phyloP scores from a whole-genome alignment of 208 protist genomes.

The Balamuthia mandrillaris region DNA sequence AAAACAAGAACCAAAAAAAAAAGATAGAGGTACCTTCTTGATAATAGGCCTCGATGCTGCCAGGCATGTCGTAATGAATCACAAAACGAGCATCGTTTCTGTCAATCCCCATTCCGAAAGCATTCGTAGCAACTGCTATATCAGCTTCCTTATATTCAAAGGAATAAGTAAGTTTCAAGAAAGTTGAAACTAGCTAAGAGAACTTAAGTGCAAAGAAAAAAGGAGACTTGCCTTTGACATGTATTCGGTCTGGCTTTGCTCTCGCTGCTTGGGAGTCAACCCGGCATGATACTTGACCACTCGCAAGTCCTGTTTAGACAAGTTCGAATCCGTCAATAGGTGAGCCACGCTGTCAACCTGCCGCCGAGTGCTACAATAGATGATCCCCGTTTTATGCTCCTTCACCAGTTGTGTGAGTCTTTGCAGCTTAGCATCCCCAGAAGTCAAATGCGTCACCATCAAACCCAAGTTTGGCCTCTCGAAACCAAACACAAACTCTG shows the following conservation, averaged over 20 bases:
- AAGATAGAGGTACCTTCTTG: no score
- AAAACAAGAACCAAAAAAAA: no score
- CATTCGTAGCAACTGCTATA: conserved; percentile 85
- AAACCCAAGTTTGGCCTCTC: not conserved
- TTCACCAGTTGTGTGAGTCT: conserved; percentile 11
- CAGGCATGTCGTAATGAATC: conserved; percentile 88
- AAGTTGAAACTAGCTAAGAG: not conserved
- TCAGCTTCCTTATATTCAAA: not conserved
- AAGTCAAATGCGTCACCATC: no score
- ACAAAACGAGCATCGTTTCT: conserved; percentile 93
- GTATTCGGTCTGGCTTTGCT: not conserved
- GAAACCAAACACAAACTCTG: conserved; percentile 22
- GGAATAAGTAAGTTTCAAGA: not conserved
- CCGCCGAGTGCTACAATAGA: not conserved
- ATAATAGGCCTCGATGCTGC: conserved; percentile 92
- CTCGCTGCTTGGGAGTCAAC: not conserved
- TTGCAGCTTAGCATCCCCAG: conserved; percentile 16
- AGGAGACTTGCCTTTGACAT: not conserved
- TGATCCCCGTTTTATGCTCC: conserved; percentile 22
- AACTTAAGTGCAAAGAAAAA: not conserved
- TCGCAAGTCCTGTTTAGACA: not conserved
- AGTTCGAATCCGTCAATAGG: not conserved
- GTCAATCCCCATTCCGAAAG: conserved; percentile 96
- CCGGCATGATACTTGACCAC: conserved; percentile 20
- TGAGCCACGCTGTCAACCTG: not conserved